Evolutionary conservation across 306 rosid genomes (phyloP), one percentile per base, ranked within the genome.

Genomic region (Quercus variabilis): DNA sequence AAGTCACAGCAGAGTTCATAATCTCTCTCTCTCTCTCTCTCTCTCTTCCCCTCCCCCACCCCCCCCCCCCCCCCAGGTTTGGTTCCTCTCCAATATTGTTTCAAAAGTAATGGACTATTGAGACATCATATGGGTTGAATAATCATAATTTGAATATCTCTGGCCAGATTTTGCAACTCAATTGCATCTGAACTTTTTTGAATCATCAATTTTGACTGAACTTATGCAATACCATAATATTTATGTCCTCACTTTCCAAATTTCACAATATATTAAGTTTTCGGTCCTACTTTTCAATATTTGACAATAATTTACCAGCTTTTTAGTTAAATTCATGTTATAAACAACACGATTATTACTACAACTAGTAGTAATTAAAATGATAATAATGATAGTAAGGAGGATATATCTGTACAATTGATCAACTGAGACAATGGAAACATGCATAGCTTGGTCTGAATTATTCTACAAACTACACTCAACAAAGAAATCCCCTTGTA

Each of bases 1-100:
- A 56, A 56, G 54, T 64, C 49, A 9, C 59, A 58, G 10, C 46
- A 30, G 52, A 69, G 3, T 6, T 51, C 41, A 69, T 35, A 15
- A 26, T 17, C 20, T 77, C 46, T 14, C 13, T 46, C 71, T 62
- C 54, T 46, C 43, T 33, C 35, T 0, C 1, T 0, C 5, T 0
- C 0, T 1, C 4, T 0, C 33, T n/a, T n/a, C 0, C 5, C 1
- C 4, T 1, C 0, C 33, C 1, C 33, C 1, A 5, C 4, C 33
- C 5, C 1, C 35, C 1, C 35, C 35, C 6, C 46, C 3, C 11
- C 46, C 46, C 11, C 21, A 31, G 11, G 52, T 67, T 67, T 68
- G 80, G 74, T 65, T 31, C 33, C 43, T 23, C 74, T 69, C 70
- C 68, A 49, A 49, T 12, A 28, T 30, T 31, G 69, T 73, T 65